Base-by-base conservation (phyloP, 2,329 filamentous ascomycete species). In the Gyromitra esculenta region DNA sequence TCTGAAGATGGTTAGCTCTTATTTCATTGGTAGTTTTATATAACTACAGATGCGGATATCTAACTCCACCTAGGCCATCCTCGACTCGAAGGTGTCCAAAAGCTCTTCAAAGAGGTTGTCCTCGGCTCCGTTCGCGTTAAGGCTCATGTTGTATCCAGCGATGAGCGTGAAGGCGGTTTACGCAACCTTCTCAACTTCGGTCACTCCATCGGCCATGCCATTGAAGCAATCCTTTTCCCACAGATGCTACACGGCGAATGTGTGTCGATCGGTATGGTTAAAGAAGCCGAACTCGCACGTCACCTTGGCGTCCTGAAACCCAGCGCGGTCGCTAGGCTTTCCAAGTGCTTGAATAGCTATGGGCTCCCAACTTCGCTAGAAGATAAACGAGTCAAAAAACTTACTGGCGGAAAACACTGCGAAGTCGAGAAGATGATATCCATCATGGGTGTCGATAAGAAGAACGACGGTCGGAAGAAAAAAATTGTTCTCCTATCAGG, bases 401-500 rank as follows among this genome's bases (percentile, higher is more conserved):
- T 96, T 77, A 94, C 93, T 3, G 94, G 93, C 1, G 92, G 92
- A 68, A 97, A 97, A 84, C 87, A 89, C 79, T 99, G 96, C 82
- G 91, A 92, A 0, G 92, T 97, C 1, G 92, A 97, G 80, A 88
- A 92, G 45, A 85, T 99, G 66, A 87, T 99, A 73, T 88, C 91
- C 79, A 97, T 97, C 83, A 99, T 99, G 96, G 94, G 92, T 0
- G 91, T 99, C 7, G 96, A 99, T 85, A 99, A 99, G 88, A 99
- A 99, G 87, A 99, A 99, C 80, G 92, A 97, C 57, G 96, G 96
- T 1, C 89, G 89, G 75, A 94, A 95, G 84, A 99, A 99, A 87
- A 98, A 97, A 85, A 92, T 99, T 78, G 95, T 97, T 5, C 88
- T 99, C 6, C 87, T 99, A 9, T 94, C 94, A 0, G 92, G 92